A percentile compares a stretch with the other conserved stretches of the same genome.
phyloP scores from a whole-genome alignment of 768 basidiomycete genomes.

The Rhizopogon vesiculosus region DNA sequence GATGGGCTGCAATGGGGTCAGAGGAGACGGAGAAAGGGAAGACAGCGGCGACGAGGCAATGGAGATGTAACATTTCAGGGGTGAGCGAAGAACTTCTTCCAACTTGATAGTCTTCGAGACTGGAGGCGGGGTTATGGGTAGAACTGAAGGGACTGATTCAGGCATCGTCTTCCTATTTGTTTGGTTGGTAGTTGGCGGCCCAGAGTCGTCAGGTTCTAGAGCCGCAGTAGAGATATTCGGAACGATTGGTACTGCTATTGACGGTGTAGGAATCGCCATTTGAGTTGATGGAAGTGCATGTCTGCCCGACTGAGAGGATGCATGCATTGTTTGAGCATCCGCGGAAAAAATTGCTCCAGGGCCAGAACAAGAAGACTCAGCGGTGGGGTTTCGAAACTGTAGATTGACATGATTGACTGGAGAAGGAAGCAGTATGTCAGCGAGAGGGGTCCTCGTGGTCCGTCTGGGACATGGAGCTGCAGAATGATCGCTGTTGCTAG shows the following conservation, averaged over 20 bases:
- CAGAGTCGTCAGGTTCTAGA: background rate
- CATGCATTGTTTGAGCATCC: background rate
- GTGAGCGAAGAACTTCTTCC: slow-evolving; percentile 10
- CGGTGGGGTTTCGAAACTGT: background rate
- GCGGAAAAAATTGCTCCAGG: background rate
- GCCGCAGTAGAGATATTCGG: background rate
- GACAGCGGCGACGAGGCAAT: slow-evolving; percentile 11
- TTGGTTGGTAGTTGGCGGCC: background rate
- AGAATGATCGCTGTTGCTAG: background rate
- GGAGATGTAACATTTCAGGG: slow-evolving; percentile 9
- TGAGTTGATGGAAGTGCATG: background rate
- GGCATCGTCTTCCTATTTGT: background rate
- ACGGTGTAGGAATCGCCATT: background rate
- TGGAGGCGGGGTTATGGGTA: background rate
- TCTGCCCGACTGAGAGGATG: background rate
- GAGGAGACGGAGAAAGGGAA: slow-evolving; percentile 2
- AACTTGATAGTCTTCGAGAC: slow-evolving; percentile 11
- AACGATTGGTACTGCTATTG: background rate
- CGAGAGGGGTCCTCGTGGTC: background rate
- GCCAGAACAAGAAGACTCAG: background rate
- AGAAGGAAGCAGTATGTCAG: background rate
- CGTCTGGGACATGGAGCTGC: background rate
- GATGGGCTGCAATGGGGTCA: background rate
- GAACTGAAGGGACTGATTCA: background rate
- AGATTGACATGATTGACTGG: background rate